A percentile compares a stretch with the other conserved stretches of the same genome.
phyloP scores from a whole-genome alignment of 2,329 filamentous ascomycete species.

The Penicillium sp. region DNA sequence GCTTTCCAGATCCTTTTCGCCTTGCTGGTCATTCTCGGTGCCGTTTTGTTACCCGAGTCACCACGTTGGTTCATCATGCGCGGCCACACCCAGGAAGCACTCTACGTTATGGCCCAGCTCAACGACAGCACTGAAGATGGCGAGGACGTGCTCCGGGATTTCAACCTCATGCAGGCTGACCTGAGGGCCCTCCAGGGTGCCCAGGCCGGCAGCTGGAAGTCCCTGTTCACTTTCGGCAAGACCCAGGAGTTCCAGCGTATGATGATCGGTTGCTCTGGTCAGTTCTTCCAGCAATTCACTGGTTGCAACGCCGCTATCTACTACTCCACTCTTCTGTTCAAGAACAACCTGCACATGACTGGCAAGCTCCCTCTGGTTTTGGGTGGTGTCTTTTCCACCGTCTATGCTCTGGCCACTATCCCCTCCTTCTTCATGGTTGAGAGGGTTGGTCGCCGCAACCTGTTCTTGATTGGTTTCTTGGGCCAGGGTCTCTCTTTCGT shows the following conservation, averaged over 20 bases:
- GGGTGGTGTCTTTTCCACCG: slow-evolving; percentile 51
- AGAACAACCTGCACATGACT: slow-evolving; percentile 39
- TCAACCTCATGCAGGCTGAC: slow-evolving; percentile 9
- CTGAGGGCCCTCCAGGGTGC: slow-evolving; percentile 61
- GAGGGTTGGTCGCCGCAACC: slow-evolving; percentile 32
- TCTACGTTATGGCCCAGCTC: slow-evolving; percentile 50
- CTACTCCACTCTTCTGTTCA: slow-evolving; percentile 47
- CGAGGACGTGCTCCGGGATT: slow-evolving; percentile 6
- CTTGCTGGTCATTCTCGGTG: neutral
- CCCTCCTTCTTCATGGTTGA: slow-evolving; percentile 50
- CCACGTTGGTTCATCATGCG: slow-evolving; percentile 30
- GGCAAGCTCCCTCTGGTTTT: slow-evolving; percentile 48
- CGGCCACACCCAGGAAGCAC: slow-evolving; percentile 45
- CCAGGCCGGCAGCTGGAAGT: slow-evolving; percentile 58
- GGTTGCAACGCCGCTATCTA: slow-evolving; percentile 52
- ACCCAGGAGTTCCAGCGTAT: slow-evolving; percentile 39
- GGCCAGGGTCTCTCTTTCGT: slow-evolving; percentile 27
- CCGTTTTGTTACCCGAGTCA: slow-evolving; percentile 5
- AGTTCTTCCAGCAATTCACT: slow-evolving; percentile 47
- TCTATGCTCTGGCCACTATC: slow-evolving; percentile 37
- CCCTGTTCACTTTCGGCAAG: slow-evolving; percentile 24
- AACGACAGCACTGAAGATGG: slow-evolving; percentile 46
- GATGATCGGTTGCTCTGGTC: slow-evolving; percentile 36
- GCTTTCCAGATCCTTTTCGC: slow-evolving; percentile 43
- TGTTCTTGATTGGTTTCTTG: slow-evolving; percentile 21